Evolutionary conservation across 768 basidiomycete species (phyloP).

Genomic region (Tremella yokohamensis): DNA sequence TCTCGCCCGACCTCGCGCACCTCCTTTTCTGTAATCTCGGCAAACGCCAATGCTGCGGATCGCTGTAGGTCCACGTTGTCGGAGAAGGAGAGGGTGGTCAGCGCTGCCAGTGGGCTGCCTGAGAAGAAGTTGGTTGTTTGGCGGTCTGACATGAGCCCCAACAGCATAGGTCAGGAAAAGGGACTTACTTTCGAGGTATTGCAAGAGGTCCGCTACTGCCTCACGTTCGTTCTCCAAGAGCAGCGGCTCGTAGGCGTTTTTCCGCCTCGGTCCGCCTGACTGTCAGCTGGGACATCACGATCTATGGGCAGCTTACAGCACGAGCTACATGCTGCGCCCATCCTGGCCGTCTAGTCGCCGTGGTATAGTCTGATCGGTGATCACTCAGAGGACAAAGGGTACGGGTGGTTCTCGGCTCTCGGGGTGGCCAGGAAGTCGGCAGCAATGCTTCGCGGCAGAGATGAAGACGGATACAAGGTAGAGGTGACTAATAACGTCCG

Average conservation of each 20-base stretch:
- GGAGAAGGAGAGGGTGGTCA: slow-evolving; percentile 95
- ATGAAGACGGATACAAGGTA: not conserved
- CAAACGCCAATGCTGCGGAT: slow-evolving; percentile 94
- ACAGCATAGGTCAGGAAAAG: slow-evolving; percentile 4
- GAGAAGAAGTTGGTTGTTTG: slow-evolving; percentile 97
- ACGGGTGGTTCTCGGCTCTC: not conserved
- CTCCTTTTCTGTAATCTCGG: slow-evolving; percentile 99
- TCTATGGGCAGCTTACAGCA: slow-evolving; percentile 26
- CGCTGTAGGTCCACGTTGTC: slow-evolving; percentile 99
- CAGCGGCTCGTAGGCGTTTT: slow-evolving; percentile 51
- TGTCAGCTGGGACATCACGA: not conserved
- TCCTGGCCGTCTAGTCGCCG: not conserved
- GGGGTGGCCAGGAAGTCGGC: not conserved
- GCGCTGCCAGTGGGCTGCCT: slow-evolving; percentile 82
- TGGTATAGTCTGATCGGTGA: not conserved
- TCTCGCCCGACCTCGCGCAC: slow-evolving; percentile 93
- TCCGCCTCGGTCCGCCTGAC: slow-evolving; percentile 42
- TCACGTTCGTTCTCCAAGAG: slow-evolving; percentile 69
- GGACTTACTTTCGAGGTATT: slow-evolving; percentile 90
- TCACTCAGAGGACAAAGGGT: slow-evolving; percentile 11
- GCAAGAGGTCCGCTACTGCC: slow-evolving; percentile 93
- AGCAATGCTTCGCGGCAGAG: not conserved
- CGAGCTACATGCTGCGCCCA: slow-evolving; percentile 36
- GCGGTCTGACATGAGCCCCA: slow-evolving; percentile 63
- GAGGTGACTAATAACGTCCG: too few relatives aligned